A percentile compares a stretch with the other conserved stretches of the same genome.
Conservation (phyloP, 2,329 filamentous ascomycete species). For the Teratosphaeria zuluensis region DNA sequence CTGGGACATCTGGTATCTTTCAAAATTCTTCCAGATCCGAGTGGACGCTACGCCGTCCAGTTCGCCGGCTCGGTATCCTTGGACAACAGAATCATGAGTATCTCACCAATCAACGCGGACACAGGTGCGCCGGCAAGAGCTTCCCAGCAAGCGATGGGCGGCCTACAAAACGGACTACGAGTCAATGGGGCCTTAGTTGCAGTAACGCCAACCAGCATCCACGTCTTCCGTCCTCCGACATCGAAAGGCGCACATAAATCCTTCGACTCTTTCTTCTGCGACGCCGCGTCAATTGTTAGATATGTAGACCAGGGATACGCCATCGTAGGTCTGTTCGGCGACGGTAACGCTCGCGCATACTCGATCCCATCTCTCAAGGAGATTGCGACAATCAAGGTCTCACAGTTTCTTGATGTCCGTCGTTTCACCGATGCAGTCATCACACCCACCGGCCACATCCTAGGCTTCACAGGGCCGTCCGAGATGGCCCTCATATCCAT, state of each 20-base stretch:
- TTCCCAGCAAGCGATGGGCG: constrained; percentile 64
- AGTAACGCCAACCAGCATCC: constrained; percentile 63
- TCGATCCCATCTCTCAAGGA: constrained; percentile 84
- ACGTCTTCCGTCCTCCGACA: constrained; percentile 76
- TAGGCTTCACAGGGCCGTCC: constrained; percentile 81
- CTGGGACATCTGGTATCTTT: constrained; percentile 77
- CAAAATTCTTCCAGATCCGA: constrained; percentile 68
- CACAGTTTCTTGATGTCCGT: constrained; percentile 60
- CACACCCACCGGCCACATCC: constrained; percentile 67
- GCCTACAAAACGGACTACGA: constrained; percentile 62
- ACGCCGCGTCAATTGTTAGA: constrained; percentile 67
- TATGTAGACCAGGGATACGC: constrained; percentile 64
- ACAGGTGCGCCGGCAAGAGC: constrained; percentile 68
- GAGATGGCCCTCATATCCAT: constrained; percentile 75
- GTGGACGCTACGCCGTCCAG: constrained; percentile 61
- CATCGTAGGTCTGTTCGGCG: constrained; percentile 75
- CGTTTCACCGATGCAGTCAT: constrained; percentile 63
- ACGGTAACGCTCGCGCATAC: constrained; percentile 69
- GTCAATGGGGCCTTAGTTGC: constrained; percentile 73
- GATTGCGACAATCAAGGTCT: constrained; percentile 57
- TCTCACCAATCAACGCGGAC: constrained; percentile 70
- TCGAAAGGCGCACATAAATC: constrained; percentile 86
- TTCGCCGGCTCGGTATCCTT: constrained; percentile 59
- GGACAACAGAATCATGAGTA: constrained; percentile 60
- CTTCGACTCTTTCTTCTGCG: constrained; percentile 75